Conservation (phyloP, 1,284 basidiomycete species). For the Rhizoctonia solani region DNA sequence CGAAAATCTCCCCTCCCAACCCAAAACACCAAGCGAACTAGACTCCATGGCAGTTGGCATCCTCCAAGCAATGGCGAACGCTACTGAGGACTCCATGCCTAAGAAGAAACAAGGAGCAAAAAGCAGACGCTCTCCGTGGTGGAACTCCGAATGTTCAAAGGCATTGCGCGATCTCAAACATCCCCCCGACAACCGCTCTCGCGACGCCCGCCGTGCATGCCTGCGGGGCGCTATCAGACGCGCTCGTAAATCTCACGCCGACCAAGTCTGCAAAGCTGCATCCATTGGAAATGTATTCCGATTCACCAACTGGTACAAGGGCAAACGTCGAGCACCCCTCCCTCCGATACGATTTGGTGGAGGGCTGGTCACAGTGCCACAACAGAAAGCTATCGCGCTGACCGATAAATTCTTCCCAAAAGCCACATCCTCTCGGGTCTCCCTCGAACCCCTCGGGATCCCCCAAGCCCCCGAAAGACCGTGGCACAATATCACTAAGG, state of each 20-base stretch:
- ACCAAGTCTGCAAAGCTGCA: neutral
- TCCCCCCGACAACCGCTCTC: neutral
- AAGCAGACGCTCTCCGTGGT: too few relatives aligned
- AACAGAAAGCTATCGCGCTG: constrained; percentile 32
- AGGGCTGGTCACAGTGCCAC: constrained; percentile 8
- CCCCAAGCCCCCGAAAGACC: neutral
- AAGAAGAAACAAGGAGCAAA: too few relatives aligned
- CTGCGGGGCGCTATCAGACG: neutral
- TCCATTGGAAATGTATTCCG: constrained; percentile 5
- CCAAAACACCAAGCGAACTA: too few relatives aligned
- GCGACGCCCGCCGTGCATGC: neutral
- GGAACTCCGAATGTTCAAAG: neutral
- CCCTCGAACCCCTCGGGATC: constrained; percentile 15
- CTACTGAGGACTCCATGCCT: too few relatives aligned
- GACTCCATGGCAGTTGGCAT: too few relatives aligned
- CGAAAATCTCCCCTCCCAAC: too few relatives aligned
- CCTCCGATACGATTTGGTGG: constrained; percentile 5
- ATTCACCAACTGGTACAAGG: too few relatives aligned
- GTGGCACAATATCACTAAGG: constrained; percentile 31
- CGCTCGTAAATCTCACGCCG: neutral
- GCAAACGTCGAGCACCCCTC: constrained; percentile 29
- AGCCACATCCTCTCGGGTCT: neutral
- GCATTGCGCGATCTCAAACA: neutral
- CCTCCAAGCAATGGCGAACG: too few relatives aligned
- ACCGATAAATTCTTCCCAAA: constrained; percentile 35